These are phyloP conservation scores for Ceratobasidium sp. DNA, from an alignment of 1,284 basidiomycete species.

Conservation along the genomic window DNA sequence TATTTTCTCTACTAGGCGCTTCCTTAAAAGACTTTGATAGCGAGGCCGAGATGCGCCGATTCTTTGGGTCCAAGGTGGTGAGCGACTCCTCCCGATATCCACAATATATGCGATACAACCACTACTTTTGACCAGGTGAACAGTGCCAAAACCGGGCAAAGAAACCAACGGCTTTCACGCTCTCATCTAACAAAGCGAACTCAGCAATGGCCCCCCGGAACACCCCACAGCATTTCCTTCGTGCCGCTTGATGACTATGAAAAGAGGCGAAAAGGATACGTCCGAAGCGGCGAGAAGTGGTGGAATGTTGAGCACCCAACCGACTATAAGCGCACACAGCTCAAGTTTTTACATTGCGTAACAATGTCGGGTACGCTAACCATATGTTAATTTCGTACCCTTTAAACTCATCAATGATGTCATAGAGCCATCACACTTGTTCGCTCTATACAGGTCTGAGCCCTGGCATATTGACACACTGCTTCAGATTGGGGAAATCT, in stretches of 20 bases:
- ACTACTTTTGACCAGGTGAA: slow-evolving; percentile 32
- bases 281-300: slow-evolving; percentile 66
- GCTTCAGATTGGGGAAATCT: slow-evolving; percentile 84
- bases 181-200: slow-evolving; percentile 42
- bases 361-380: slow-evolving; percentile 71
- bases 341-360: slow-evolving; percentile 80
- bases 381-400: not conserved
- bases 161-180: slow-evolving; percentile 54
- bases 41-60: slow-evolving; percentile 86
- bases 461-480: slow-evolving; percentile 91
- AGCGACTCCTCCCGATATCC: slow-evolving; percentile 50
- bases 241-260: slow-evolving; percentile 58
- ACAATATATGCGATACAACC: not conserved
- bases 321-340: slow-evolving; percentile 79
- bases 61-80: slow-evolving; percentile 91
- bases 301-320: slow-evolving; percentile 88
- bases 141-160: slow-evolving; percentile 52
- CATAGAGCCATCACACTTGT: slow-evolving; percentile 50
- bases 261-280: slow-evolving; percentile 47
- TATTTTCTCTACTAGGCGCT: slow-evolving; percentile 65
- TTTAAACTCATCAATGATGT: slow-evolving; percentile 1
- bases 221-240: slow-evolving; percentile 66
- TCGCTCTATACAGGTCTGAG: slow-evolving; percentile 54
- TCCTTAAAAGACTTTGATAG: slow-evolving; percentile 81
- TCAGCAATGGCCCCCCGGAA: slow-evolving; percentile 45